A percentile compares a stretch with the other conserved stretches of the same genome.
These are phyloP conservation scores for Wickerhamomyces xylosicus DNA, from an alignment of 805 yeast species.

Conservation along the genomic window DNA sequence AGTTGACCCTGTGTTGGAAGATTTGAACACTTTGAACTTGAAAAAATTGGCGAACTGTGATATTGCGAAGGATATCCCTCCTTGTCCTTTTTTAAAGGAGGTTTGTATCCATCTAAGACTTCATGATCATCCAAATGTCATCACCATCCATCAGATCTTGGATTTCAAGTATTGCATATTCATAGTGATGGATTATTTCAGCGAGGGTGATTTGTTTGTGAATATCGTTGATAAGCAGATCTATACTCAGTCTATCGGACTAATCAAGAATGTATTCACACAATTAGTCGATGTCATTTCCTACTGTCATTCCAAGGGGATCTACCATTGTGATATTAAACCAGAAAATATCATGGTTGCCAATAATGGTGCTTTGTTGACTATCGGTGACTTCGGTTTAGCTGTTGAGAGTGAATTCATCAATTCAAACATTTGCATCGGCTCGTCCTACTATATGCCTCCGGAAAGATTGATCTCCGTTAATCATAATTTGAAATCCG, in stretches of 20 bases:
- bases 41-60: slow-evolving; percentile 13
- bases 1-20: slow-evolving; percentile 3
- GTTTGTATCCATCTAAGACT: slow-evolving; percentile 65
- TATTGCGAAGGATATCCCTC: slow-evolving; percentile 6
- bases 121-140: slow-evolving; percentile 70
- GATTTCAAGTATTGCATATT: slow-evolving; percentile 48
- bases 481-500: slow-evolving; percentile 15
- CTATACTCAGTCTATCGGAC: slow-evolving; percentile 34
- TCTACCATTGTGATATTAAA: slow-evolving; percentile 89
- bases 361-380: slow-evolving; percentile 41
- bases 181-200: slow-evolving; percentile 77
- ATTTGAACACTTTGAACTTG: slow-evolving; percentile 11
- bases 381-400: slow-evolving; percentile 83
- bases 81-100: slow-evolving; percentile 41
- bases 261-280: slow-evolving; percentile 47
- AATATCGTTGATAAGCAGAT: slow-evolving; percentile 70
- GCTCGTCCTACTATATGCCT: slow-evolving; percentile 87
- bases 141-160: slow-evolving; percentile 64
- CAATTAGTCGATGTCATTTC: slow-evolving; percentile 79
- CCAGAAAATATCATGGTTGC: slow-evolving; percentile 86
- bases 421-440: slow-evolving; percentile 69
- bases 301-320: slow-evolving; percentile 73
- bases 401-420: slow-evolving; percentile 53
- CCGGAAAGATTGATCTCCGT: slow-evolving; percentile 60
- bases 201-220: slow-evolving; percentile 79